A percentile compares a stretch with the other conserved stretches of the same genome.
phyloP scores from a whole-genome alignment of 2,329 filamentous ascomycete genomes.

The Penicillium glabrum region DNA sequence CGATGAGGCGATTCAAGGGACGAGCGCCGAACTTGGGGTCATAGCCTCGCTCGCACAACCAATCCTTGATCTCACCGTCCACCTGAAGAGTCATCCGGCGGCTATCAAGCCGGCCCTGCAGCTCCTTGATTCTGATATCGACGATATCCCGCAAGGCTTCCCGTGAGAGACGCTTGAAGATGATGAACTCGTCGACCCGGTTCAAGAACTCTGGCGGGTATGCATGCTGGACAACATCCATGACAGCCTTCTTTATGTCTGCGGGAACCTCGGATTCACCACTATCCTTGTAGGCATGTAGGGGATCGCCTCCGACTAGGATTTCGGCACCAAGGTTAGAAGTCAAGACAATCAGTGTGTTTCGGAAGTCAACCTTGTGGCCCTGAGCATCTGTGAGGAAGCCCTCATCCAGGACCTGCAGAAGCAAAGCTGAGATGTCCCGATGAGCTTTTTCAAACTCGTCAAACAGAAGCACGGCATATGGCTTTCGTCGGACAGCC shows the following conservation, averaged over 20 bases:
- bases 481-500: conserved; percentile 90
- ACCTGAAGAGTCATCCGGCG: conserved; percentile 77
- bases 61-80: conserved; percentile 70
- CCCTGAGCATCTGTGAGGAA: conserved; percentile 95
- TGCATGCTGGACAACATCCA: conserved; percentile 75
- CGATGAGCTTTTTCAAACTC: conserved; percentile 98
- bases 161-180: conserved; percentile 83
- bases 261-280: conserved; percentile 68
- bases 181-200: conserved; percentile 92
- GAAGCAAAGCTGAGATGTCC: conserved; percentile 85
- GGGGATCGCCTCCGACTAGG: conserved; percentile 71
- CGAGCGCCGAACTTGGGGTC: conserved; percentile 88
- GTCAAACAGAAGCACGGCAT: conserved; percentile 91
- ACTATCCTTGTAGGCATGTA: conserved; percentile 64
- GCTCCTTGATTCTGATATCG: conserved; percentile 82
- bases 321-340: conserved; percentile 94
- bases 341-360: conserved; percentile 94
- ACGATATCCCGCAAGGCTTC: conserved; percentile 85
- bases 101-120: conserved; percentile 80
- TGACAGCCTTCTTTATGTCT: conserved; percentile 74
- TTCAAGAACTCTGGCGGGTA: conserved; percentile 96
- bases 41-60: conserved; percentile 87
- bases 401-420: conserved; percentile 94
- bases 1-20: conserved; percentile 86
- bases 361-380: conserved; percentile 94